Percentiles rank a stretch among this genome's conserved stretches.
phyloP scores from a whole-genome alignment of 345 rosid genomes.

The Brassica rapa region DNA sequence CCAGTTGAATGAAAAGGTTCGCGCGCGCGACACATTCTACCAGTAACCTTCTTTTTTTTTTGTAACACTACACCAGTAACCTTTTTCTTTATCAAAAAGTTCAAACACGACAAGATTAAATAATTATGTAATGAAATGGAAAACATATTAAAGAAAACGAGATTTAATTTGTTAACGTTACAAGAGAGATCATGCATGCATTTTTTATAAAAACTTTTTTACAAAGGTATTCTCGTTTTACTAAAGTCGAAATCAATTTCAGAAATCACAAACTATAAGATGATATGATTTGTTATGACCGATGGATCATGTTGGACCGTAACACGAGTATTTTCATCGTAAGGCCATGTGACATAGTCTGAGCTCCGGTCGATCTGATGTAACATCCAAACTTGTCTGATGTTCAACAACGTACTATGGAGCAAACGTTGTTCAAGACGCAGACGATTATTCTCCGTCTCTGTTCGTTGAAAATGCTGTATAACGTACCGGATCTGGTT shows the following conservation, averaged over 20 bases:
- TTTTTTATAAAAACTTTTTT: constrained; percentile 1
- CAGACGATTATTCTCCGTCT: constrained; percentile 65
- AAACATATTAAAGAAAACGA: not conserved
- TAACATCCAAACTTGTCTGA: constrained; percentile 51
- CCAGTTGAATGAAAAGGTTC: not conserved
- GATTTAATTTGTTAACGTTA: not conserved
- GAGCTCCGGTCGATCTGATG: constrained; percentile 51
- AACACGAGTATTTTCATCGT: constrained; percentile 36
- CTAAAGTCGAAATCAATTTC: not conserved
- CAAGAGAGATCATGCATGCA: not conserved
- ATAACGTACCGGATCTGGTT: constrained; percentile 55
- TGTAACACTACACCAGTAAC: not conserved
- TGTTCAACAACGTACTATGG: constrained; percentile 54
- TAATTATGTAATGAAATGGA: not conserved
- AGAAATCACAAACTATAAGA: constrained; percentile 22
- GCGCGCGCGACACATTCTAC: not conserved
- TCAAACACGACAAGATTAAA: not conserved
- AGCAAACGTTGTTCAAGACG: constrained; percentile 57
- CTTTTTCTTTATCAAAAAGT: not conserved
- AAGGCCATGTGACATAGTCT: constrained; percentile 54
- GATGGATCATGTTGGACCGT: constrained; percentile 46
- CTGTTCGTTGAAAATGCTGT: constrained; percentile 46
- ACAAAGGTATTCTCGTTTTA: not conserved
- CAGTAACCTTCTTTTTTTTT: not conserved
- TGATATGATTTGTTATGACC: constrained; percentile 48